These are phyloP conservation scores for Xerocomellus intermedius DNA, from an alignment of 768 basidiomycete genomes.

Conservation along the genomic window DNA sequence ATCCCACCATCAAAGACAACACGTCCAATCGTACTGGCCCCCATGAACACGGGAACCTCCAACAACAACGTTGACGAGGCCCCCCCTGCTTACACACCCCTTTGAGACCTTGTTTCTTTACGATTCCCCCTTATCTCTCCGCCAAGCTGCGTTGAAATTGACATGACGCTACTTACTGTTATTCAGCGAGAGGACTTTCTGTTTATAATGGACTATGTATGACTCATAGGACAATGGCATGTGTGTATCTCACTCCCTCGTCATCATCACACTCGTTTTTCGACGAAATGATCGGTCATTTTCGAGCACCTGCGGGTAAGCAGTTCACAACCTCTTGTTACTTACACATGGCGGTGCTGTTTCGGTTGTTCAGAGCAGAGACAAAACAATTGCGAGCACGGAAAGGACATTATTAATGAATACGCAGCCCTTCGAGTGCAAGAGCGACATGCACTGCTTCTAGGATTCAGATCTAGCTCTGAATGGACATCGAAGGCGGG, in stretches of 20 bases:
- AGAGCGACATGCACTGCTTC: background rate
- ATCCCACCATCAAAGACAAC: background rate
- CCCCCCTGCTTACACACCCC: conserved; percentile 29
- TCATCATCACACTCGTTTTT: background rate
- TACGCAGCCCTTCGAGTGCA: background rate
- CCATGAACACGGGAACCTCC: conserved; percentile 14
- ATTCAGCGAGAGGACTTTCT: background rate
- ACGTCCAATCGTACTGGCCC: conserved; percentile 2
- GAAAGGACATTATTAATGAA: background rate
- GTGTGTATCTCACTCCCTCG: background rate
- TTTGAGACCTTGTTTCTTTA: conserved; percentile 1
- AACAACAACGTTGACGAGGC: conserved; percentile 12
- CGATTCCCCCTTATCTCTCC: background rate
- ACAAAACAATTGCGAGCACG: background rate
- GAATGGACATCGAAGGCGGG: background rate
- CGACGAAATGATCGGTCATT: background rate
- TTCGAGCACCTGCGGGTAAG: background rate
- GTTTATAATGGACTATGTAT: conserved; percentile 1
- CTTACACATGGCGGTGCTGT: background rate
- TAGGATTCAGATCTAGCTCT: no score
- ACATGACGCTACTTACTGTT: background rate
- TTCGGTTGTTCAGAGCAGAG: background rate
- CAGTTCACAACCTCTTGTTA: background rate
- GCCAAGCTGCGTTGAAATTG: background rate
- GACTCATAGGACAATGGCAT: conserved; percentile 1